Conservation (phyloP, 345 rosid species). For the Eucalyptus coolabah region DNA sequence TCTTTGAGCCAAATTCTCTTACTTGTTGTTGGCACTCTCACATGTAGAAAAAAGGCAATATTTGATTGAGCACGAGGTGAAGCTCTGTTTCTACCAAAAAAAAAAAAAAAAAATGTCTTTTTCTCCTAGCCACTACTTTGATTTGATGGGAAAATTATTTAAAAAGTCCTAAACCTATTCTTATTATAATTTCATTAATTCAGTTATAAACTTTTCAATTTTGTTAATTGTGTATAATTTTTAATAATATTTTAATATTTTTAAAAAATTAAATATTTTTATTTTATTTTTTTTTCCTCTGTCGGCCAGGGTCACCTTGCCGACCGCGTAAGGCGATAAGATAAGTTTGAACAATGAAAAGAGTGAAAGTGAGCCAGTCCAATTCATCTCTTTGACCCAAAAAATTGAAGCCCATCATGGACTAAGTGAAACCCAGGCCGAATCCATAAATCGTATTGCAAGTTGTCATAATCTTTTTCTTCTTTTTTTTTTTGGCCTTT, state of each 20-base stretch:
- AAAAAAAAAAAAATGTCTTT: not conserved
- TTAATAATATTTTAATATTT: too few relatives aligned
- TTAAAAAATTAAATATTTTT: too few relatives aligned
- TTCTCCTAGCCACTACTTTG: not conserved
- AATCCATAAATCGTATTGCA: not conserved
- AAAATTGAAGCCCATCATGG: not conserved
- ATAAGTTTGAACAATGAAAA: not conserved
- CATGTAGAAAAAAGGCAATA: not conserved
- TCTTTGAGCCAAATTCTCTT: not conserved
- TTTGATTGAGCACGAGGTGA: not conserved
- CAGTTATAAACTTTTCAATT: rapidly evolving
- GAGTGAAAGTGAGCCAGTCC: not conserved
- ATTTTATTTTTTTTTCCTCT: too few relatives aligned
- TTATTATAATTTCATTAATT: too few relatives aligned
- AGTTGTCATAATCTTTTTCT: not conserved
- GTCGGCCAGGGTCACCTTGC: too few relatives aligned
- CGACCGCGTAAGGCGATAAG: not conserved
- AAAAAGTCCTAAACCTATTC: too few relatives aligned
- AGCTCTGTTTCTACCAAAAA: not conserved
- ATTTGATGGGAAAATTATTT: not conserved
- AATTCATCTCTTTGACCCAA: not conserved
- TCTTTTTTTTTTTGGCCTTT: not conserved
- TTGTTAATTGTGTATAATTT: rapidly evolving
- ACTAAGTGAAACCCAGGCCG: not conserved
- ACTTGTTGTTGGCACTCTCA: not conserved